These are phyloP conservation scores for Vaucheria bursata DNA, from an alignment of 352 stramenopile species.

Conservation along the genomic window DNA sequence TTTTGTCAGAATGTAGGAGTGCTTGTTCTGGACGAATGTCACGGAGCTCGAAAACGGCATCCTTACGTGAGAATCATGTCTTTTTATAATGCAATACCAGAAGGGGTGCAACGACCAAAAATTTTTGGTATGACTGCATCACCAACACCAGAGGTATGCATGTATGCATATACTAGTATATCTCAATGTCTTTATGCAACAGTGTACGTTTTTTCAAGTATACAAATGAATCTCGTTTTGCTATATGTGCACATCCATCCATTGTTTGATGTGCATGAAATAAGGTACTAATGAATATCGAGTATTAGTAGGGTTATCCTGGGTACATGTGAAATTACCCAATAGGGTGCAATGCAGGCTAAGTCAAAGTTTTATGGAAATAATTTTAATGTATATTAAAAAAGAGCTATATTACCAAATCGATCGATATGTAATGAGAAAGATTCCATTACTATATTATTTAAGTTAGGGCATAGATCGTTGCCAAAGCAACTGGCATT, in stretches of 20 bases:
- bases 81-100: conserved; percentile 57
- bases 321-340: too few species aligned
- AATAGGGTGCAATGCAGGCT: too few species aligned
- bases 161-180: background rate
- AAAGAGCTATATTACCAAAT: background rate
- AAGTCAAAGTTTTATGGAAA: too few species aligned
- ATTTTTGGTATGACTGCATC: conserved; percentile 73
- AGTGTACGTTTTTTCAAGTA: too few species aligned
- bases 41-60: conserved; percentile 73
- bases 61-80: conserved; percentile 74
- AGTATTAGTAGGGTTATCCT: background rate
- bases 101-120: conserved; percentile 49
- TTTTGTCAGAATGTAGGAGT: conserved; percentile 42
- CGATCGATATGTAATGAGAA: background rate
- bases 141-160: conserved; percentile 52
- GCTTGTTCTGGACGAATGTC: conserved; percentile 77
- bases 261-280: too few species aligned
- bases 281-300: too few species aligned
- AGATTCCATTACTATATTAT: background rate
- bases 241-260: too few species aligned
- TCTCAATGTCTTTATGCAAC: background rate
- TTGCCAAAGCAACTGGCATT: background rate
- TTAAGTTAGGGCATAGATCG: background rate
- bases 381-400: background rate
- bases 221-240: too few species aligned